Evolutionary conservation across 192 early-diverging fungal genomes (phyloP).

Genomic region (Entomortierella parvispora): DNA sequence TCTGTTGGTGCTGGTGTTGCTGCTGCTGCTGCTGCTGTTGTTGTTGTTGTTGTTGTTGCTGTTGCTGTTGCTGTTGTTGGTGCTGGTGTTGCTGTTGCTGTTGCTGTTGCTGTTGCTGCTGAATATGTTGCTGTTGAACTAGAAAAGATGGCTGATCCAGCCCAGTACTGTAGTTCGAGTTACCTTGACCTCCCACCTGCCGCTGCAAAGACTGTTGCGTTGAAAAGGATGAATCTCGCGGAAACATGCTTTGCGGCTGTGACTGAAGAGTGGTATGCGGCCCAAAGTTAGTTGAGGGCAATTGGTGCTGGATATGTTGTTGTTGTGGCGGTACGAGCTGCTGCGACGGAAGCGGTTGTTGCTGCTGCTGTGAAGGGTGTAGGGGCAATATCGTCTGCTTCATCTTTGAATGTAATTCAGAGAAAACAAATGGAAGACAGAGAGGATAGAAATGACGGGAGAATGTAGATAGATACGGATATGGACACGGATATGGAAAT

Average conservation of each 20-base stretch:
- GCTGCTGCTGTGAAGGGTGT: background rate
- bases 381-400: background rate
- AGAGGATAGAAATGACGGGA: background rate
- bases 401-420: background rate
- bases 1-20: no score
- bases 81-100: background rate
- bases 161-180: no score
- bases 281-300: background rate
- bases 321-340: slow-evolving; percentile 9
- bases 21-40: no score
- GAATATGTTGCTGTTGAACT: no score
- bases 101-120: background rate
- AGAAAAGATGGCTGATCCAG: no score
- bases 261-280: background rate
- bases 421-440: background rate
- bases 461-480: background rate
- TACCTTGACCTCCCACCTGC: no score
- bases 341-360: background rate
- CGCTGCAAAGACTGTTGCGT: no score
- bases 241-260: slow-evolving; percentile 1
- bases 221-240: no score
- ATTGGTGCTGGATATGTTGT: background rate
- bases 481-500: no score
- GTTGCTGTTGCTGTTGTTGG: no score
- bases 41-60: no score